Percentiles rank a stretch among this genome's conserved stretches.
These are phyloP conservation scores for Neurospora pannonica DNA, from an alignment of 495 filamentous ascomycete genomes.

Conservation along the genomic window DNA sequence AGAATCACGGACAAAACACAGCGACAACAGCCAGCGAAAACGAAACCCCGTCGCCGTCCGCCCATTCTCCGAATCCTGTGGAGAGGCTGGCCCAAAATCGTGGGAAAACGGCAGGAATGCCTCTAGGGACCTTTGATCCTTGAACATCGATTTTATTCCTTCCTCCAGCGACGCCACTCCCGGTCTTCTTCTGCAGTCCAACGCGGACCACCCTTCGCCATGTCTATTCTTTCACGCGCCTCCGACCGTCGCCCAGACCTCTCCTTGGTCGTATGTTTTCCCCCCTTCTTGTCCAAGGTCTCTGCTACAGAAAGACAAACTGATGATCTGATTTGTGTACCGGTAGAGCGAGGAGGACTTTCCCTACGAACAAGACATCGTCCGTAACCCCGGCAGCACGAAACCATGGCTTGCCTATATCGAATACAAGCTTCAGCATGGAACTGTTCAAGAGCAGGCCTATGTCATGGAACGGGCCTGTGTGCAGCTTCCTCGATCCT, in stretches of 20 bases:
- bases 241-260: slow-evolving; percentile 46
- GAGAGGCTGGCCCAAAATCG: slow-evolving; percentile 11
- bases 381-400: slow-evolving; percentile 73
- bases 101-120: slow-evolving; percentile 21
- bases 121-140: not conserved
- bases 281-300: not conserved
- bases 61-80: slow-evolving; percentile 1
- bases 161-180: not conserved
- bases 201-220: slow-evolving; percentile 8
- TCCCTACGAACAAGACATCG: slow-evolving; percentile 91
- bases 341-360: slow-evolving; percentile 72
- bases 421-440: slow-evolving; percentile 83
- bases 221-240: slow-evolving; percentile 20
- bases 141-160: not conserved
- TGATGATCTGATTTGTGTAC: not conserved
- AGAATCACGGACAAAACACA: not conserved
- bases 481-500: slow-evolving; percentile 79
- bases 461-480: slow-evolving; percentile 94
- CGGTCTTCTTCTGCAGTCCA: not conserved
- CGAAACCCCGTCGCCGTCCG: not conserved
- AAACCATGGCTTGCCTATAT: slow-evolving; percentile 97
- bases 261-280: slow-evolving; percentile 64
- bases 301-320: not conserved
- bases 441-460: slow-evolving; percentile 78
- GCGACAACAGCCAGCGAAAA: not conserved